Evolutionary conservation across 2,329 filamentous ascomycete genomes (phyloP), one percentile per base, ranked within the genome.

Genomic region (Xenosphaeropsis pyriputrescens): DNA sequence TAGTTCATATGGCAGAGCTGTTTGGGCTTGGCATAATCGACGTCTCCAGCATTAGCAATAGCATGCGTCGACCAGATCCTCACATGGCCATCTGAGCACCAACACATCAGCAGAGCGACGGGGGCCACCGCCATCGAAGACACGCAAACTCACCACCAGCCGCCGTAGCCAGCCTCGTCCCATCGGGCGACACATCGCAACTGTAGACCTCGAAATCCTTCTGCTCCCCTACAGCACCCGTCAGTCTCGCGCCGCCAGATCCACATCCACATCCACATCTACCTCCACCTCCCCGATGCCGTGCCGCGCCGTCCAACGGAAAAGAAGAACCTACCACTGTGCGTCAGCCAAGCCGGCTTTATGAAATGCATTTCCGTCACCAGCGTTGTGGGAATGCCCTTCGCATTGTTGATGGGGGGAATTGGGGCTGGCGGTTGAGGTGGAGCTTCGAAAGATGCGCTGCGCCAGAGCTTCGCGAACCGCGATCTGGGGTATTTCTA

Each of bases 201-300:
- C 85, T 94, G 65, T 96, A 98, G 47, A 96, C 89, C 62, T 98
- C 91, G 56, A 93, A 93, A 57, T 96, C 88, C 57, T 95, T 96
- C 58, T 93, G 85, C 65, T 98, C 91, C 57, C 89, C 82, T 85
- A 51, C 41, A 45, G 14, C 33, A 45, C 26, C 29, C 39, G 43
- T 45, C 47, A 50, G 51, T 47, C n/a, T n/a, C 44, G 19, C 40
- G 40, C 43, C 50, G 41, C 45, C 36, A 48, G 46, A 41, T 37
- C 42, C 32, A 22, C 39, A 41, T 38, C 43, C 44, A 46, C 39
- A n/a, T 40, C 34, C 36, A 37, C 29, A 35, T 34, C 19, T 29
- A 30, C 32, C 29, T 32, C 18, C 35, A 37, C 17, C 17, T 29
- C 35, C 37, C 30, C 14, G n/a, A 16, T 31, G 32, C 5, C 12